Evolutionary conservation across 345 rosid species (phyloP).

Genomic region (Dipteronia dyeriana): DNA sequence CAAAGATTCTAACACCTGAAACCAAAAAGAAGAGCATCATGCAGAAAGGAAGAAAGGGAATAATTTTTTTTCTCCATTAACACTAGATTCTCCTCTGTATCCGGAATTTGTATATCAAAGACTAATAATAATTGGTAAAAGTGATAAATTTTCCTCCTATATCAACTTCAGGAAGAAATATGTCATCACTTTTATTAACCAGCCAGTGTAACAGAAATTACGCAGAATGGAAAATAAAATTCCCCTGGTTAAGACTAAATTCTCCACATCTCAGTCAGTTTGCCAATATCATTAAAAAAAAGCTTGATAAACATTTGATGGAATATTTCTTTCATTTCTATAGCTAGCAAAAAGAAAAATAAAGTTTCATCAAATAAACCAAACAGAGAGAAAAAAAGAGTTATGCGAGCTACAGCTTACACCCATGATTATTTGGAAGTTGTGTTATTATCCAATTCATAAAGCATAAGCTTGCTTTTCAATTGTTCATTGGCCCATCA

Average conservation of each 20-base stretch:
- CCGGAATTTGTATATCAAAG: neutral
- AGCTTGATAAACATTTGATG: neutral
- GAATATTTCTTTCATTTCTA: neutral
- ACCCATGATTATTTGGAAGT: neutral
- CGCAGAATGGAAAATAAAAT: neutral
- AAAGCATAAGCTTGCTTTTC: too few species aligned
- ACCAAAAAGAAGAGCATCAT: conserved; percentile 28
- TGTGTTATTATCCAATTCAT: neutral
- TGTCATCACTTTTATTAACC: neutral
- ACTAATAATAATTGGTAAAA: neutral
- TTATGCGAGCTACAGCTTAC: neutral
- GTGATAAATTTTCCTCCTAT: neutral
- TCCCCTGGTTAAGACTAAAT: neutral
- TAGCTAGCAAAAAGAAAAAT: neutral
- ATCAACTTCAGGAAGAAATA: neutral
- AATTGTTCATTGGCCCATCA: too few species aligned
- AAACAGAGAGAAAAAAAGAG: neutral
- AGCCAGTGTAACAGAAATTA: neutral
- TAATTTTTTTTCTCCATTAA: conserved; percentile 7
- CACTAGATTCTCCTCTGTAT: neutral
- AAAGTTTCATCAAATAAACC: neutral
- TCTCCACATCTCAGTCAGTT: neutral
- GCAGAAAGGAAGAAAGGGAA: neutral
- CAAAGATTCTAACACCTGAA: conserved; percentile 94
- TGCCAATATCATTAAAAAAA: neutral